Base-by-base conservation (phyloP, 169 alveolate genomes). In the Perkinsus olseni region DNA sequence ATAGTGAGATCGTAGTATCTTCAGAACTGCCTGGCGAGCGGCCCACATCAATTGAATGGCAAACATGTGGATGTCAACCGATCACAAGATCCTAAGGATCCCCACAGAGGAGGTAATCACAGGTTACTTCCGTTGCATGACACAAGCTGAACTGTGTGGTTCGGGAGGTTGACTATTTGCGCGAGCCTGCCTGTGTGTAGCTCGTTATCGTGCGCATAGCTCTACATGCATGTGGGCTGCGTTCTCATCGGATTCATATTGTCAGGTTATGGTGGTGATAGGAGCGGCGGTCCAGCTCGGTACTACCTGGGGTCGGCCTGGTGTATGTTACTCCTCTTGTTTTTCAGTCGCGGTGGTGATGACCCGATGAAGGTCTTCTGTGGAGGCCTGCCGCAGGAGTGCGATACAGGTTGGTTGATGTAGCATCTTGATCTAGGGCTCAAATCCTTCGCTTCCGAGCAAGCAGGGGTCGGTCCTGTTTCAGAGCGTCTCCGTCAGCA, bases 301-400 rank as follows among this genome's bases (percentile, higher is more conserved):
- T 62, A 62, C 82, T 62, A 62, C 82, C 34, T 21, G 17, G 82
- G 8, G 1, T 62, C 17, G 28, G 17, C n/a, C n/a, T 62, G 50
- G 50, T 40, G 11, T 40, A 40, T 62, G 8, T 62, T n/a, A n/a
- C n/a, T n/a, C n/a, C 34, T 28, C 82, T 62, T 62, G 82, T 28
- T 62, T n/a, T n/a, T n/a, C n/a, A 62, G 82, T 13, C 82, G 82
- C 31, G 82, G 82, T 3, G 82, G 82, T 21, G 82, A 62, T 24
- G 82, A 62, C 82, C 82, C 82, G 82, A 62, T 62, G 82, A 96
- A 96, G 91, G 94, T 97, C 51, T 97, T 97, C 96, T 97, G 96
- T 62, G 98, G 98, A 38, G 98, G 98, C 45, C 95, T 97, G 38
- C 97, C 97, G 37, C 98, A 94, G 91, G 96, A 96, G 40, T 95